Base-by-base conservation (phyloP, 495 filamentous ascomycete species). In the Mytilinidion resinicola region DNA sequence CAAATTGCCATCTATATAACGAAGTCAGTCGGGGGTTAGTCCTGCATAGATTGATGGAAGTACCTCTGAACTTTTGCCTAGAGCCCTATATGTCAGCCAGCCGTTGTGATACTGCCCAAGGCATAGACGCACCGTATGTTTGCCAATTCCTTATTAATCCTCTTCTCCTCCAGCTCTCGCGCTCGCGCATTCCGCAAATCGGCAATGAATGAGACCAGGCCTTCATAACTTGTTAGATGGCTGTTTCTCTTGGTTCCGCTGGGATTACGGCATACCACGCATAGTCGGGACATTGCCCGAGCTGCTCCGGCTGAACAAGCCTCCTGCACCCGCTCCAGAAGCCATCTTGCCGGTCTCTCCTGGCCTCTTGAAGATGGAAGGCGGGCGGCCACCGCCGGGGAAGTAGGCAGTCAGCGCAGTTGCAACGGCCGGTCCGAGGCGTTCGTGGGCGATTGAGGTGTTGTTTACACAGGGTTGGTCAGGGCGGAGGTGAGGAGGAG, bases 101-200 rank as follows among this genome's bases (percentile, higher is more conserved):
- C n/a, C 50, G 53, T 35, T 21, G 20, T 12, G 14, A 21, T 39
- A 21, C 42, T 33, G 25, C 57, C 6, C 3, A 8, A n/a, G 37
- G n/a, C 60, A 55, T 63, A 56, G 46, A 73, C 78, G 9, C 48
- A 85, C 78, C 93, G 84, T 73, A 99, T 97, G 67, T 99, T 99
- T 68, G 95, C 95, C 68, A 97, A 77, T 76, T 99, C 95, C 74
- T 99, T 99, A 72, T 99, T 99, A 71, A 99, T 96, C 64, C 95
- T 80, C 76, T 99, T 99, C 77, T 99, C 95, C 71, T 99, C 95
- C 59, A 99, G 74, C 69, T 99, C 95, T 41, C 95, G 82, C 19
- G 95, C 95, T 68, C 95, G 78, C 33, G 95, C 95, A 72, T 97
- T 97, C 62, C 95, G 80, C 61, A 99, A 73, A 72, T 99, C 95